Evolutionary conservation across 306 rosid species (phyloP).

Genomic region (Argentina anserina): DNA sequence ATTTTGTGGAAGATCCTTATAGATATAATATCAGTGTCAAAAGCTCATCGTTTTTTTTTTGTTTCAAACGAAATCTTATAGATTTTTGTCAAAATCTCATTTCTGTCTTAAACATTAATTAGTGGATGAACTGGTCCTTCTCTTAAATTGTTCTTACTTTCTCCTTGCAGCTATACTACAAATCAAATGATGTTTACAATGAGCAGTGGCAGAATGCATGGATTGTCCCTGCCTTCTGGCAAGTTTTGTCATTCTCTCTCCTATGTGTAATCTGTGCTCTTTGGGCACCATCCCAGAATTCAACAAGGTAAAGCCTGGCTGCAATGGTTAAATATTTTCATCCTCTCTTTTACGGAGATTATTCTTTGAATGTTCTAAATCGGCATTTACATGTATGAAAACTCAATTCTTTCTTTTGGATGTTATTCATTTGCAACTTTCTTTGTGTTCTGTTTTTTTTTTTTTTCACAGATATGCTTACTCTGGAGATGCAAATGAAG

Average conservation of each 20-base stretch:
- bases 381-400: neutral
- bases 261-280: slow-evolving; percentile 72
- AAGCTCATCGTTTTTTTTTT: neutral
- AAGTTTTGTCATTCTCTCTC: slow-evolving; percentile 81
- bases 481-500: slow-evolving; percentile 66
- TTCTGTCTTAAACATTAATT: neutral
- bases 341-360: neutral
- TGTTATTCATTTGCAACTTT: neutral
- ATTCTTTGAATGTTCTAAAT: neutral
- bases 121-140: neutral
- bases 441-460: slow-evolving; percentile 2
- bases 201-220: slow-evolving; percentile 92
- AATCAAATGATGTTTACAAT: slow-evolving; percentile 74
- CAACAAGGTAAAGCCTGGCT: slow-evolving; percentile 54
- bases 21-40: neutral
- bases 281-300: slow-evolving; percentile 95
- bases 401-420: neutral
- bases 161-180: slow-evolving; percentile 72
- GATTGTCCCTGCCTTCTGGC: slow-evolving; percentile 98
- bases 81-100: neutral
- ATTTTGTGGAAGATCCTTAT: neutral
- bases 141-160: neutral
- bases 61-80: neutral
- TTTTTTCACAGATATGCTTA: slow-evolving; percentile 61
- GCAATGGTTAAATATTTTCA: neutral